Conservation (phyloP, 164 flowering plant genomes). For the Kalanchoe fedtschenkoi region DNA sequence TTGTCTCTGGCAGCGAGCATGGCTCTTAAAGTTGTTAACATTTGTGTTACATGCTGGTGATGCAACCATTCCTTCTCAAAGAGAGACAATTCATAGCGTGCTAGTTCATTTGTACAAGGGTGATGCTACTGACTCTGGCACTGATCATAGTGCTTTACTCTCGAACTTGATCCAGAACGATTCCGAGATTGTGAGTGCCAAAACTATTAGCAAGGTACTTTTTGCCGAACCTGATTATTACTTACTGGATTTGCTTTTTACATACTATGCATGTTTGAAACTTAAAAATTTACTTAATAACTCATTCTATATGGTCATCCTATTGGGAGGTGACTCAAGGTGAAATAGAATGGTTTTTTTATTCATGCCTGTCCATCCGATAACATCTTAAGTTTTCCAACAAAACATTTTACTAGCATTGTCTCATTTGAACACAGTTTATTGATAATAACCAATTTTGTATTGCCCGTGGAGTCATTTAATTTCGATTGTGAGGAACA, state of each 20-base stretch:
- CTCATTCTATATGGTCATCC: too few species aligned
- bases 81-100: conserved; percentile 57
- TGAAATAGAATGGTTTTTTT: too few species aligned
- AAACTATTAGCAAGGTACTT: conserved; percentile 50
- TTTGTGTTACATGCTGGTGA: conserved; percentile 73
- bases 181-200: conserved; percentile 24
- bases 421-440: too few species aligned
- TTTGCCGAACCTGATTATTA: background rate
- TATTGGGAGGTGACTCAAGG: too few species aligned
- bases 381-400: too few species aligned
- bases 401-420: too few species aligned
- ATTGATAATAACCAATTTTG: too few species aligned
- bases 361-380: too few species aligned
- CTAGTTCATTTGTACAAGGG: conserved; percentile 55
- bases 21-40: conserved; percentile 87
- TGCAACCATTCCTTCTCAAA: conserved; percentile 36
- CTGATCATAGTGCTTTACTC: conserved; percentile 17
- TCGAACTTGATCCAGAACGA: conserved; percentile 12
- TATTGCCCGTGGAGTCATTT: too few species aligned
- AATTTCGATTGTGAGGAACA: too few species aligned
- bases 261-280: too few species aligned
- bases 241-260: background rate
- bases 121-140: conserved; percentile 20
- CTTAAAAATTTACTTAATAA: too few species aligned
- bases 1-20: conserved; percentile 61